Evolutionary conservation across 2,329 filamentous ascomycete species (phyloP), one percentile per base, ranked within the genome.

Genomic region (Zymoseptoria crescenta): DNA sequence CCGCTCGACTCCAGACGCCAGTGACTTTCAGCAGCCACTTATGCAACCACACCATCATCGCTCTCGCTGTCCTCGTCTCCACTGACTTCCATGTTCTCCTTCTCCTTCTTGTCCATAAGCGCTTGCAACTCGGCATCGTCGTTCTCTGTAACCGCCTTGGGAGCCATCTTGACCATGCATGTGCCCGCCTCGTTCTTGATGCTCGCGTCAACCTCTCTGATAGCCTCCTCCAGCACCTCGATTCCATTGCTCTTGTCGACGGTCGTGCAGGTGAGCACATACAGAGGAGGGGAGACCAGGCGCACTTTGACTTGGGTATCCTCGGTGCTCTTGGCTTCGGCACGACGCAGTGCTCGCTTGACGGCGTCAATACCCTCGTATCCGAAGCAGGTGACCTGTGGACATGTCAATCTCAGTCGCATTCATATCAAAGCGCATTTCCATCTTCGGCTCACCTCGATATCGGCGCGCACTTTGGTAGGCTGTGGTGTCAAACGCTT

Each of bases 331-430:
- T 88, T 87, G 62, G 89, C 89, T 80, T 99, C 94, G 61, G 94
- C 95, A 63, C 87, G 90, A 73, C 91, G 86, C 60, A 99, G 84
- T 54, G 95, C 92, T 35, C 85, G 83, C 85, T 99, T 99, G 76
- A 99, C 91, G 49, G 95, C 94, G 73, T 99, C 94, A 79, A 99
- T 99, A 67, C 94, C 94, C 70, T 97, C 94, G 75, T 97, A 99
- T 63, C 89, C 88, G 79, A 80, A 80, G 71, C 91, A 96, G 62
- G 89, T 95, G 67, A 96, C 64, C 61, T 63, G 19, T 2, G 8
- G n/a, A 20, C 13, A 28, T 35, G 59, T 61, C n/a, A 62, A 49
- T 48, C 28, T 35, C 9, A 16, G 21, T 10, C 50, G n/a, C n/a
- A n/a, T n/a, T 24, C 24, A 2, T 8, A 13, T 28, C 19, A 52